Evolutionary conservation across 768 basidiomycete species (phyloP), one percentile per base, ranked within the genome.

Genomic region (Gelatoporia subvermispora): DNA sequence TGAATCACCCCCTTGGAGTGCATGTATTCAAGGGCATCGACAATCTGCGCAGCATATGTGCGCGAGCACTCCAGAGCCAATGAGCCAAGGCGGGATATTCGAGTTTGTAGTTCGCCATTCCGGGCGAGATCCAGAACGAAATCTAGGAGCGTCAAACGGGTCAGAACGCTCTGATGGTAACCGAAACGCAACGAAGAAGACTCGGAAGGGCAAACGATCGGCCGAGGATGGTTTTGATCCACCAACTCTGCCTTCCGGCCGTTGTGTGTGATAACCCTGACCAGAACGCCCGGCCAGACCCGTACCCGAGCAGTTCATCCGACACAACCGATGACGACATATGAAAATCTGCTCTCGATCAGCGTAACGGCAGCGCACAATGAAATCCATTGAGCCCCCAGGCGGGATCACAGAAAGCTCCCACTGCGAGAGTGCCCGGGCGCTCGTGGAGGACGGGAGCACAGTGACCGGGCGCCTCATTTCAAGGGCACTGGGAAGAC

Each of bases 1-100:
- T 99, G 96, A 39, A 94, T 84, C 45, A 99, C 84, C 4, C 88
- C 88, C 57, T 85, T 87, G 45, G 76, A 73, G 63, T 98, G 96
- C 78, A 99, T 95, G 67, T 85, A 95, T 40, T 81, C 82, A 50
- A 97, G 70, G 0, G 93, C 87, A 56, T 93, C 91, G 35, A 93
- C 76, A 36, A 98, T 76, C 59, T 96, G 93, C 0, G 95, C 94
- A 1, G 87, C 74, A 63, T 97, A 98, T 65, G 89, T 88, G 36
- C 83, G 77, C 0, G 88, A 77, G 46, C 89, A 94, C 4, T 69
- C 58, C 5, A 85, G 64, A 20, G 89, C 90, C 36, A 99, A 71
- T 0, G 96, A 97, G n/a, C 96, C 96, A 50, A 91, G 70, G 43
- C 76, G 77, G 3, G 78, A 77, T 54, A 90, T 80, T 25, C 84